phyloP scores from a whole-genome alignment of 441 rosid genomes.

The Euphorbia celastroides region DNA sequence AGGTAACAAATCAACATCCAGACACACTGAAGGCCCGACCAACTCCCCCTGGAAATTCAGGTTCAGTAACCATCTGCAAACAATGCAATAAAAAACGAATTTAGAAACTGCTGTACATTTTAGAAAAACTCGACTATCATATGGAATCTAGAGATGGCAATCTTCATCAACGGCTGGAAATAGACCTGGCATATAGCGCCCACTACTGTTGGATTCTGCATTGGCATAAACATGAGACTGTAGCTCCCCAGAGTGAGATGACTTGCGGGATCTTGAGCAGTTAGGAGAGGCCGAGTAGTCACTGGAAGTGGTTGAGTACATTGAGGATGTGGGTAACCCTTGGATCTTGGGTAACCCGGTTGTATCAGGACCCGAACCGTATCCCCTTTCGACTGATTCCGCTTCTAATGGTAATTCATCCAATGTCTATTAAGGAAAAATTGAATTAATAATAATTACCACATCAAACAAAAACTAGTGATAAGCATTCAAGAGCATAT shows the following conservation, averaged over 20 bases:
- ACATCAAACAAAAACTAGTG: background rate
- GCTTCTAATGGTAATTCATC: conserved; percentile 97
- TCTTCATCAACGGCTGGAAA: conserved; percentile 36
- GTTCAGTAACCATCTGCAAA: conserved; percentile 12
- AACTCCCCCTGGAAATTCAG: conserved; percentile 9
- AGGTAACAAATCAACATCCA: conserved; percentile 10
- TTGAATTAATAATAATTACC: background rate
- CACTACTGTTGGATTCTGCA: conserved; percentile 53
- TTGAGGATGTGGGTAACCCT: conserved; percentile 62
- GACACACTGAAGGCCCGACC: background rate
- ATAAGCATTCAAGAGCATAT: background rate
- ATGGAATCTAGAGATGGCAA: conserved; percentile 18
- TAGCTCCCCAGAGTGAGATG: conserved; percentile 63
- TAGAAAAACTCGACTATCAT: conserved; percentile 8
- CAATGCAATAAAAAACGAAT: conserved; percentile 5
- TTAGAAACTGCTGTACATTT: background rate
- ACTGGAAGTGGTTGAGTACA: conserved; percentile 44
- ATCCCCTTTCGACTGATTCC: conserved; percentile 87
- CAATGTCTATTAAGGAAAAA: conserved; percentile 52
- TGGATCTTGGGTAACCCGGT: conserved; percentile 73
- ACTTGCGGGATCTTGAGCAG: conserved; percentile 46
- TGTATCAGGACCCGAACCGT: conserved; percentile 53
- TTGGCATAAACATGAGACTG: conserved; percentile 33
- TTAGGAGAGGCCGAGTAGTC: conserved; percentile 51
- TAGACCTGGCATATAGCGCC: conserved; percentile 41